A percentile compares a stretch with the other conserved stretches of the same genome.
These are phyloP conservation scores for Moricandia moricandioides DNA, from an alignment of 345 rosid species.

Conservation along the genomic window DNA sequence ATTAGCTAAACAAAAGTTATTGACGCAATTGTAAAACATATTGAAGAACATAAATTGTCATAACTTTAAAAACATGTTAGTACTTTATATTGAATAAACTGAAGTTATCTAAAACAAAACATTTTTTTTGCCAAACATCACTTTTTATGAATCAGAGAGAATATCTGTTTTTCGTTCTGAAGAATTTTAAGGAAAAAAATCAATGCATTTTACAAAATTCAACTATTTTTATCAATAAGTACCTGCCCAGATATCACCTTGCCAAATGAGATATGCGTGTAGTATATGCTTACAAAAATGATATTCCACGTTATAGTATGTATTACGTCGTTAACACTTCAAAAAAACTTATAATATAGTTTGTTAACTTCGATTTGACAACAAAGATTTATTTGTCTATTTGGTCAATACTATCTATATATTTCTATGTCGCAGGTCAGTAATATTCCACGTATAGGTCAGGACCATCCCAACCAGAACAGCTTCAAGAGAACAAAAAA, in stretches of 20 bases:
- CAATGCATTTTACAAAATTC: neutral
- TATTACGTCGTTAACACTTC: neutral
- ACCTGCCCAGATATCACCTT: neutral
- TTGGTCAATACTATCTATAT: neutral
- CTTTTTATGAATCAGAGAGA: neutral
- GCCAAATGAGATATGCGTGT: neutral
- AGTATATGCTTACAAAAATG: neutral
- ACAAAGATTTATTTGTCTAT: neutral
- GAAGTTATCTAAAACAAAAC: neutral
- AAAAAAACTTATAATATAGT: neutral
- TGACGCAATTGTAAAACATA: neutral
- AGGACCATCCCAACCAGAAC: neutral
- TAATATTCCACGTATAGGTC: no score
- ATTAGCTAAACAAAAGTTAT: neutral
- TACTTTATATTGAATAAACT: neutral
- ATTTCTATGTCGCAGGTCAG: neutral
- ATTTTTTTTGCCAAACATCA: neutral
- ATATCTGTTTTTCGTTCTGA: neutral
- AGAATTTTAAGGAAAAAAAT: neutral
- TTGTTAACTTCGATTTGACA: neutral
- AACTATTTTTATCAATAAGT: neutral
- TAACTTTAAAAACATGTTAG: neutral
- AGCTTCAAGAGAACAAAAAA: slow-evolving; percentile 7
- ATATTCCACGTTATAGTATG: neutral
- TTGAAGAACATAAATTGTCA: neutral